Percentiles rank a stretch among this genome's conserved stretches.
Evolutionary conservation across 352 stramenopile genomes (phyloP).

Genomic region (Globisporangium nunn): DNA sequence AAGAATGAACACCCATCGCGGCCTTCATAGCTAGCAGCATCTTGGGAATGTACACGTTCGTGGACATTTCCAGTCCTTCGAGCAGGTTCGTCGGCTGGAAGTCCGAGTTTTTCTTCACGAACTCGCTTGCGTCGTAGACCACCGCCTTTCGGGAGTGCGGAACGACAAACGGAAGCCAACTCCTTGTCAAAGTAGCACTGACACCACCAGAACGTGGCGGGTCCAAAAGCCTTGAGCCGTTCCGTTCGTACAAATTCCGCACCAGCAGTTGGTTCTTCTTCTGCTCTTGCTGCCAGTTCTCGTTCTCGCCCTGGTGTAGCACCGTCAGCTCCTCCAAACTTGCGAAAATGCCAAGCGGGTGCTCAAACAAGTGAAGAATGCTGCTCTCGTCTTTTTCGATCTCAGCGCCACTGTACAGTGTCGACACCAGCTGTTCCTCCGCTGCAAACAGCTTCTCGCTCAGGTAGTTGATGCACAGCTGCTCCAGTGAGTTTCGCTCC

Average conservation of each 20-base stretch:
- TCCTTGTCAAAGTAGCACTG: constrained; percentile 5
- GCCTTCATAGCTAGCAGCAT: constrained; percentile 18
- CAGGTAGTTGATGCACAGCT: constrained; percentile 79
- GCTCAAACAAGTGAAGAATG: constrained; percentile 38
- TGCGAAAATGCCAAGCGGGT: constrained; percentile 48
- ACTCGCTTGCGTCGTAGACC: constrained; percentile 52
- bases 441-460: constrained; percentile 65
- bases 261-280: constrained; percentile 68
- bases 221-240: constrained; percentile 16
- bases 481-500: constrained; percentile 58
- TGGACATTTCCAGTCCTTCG: constrained; percentile 22
- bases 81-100: constrained; percentile 34
- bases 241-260: constrained; percentile 55
- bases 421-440: constrained; percentile 19
- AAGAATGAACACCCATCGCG: background rate
- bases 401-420: background rate
- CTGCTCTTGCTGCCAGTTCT: constrained; percentile 32
- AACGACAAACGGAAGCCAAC: constrained; percentile 33
- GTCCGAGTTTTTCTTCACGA: constrained; percentile 69
- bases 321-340: constrained; percentile 65
- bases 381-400: constrained; percentile 11
- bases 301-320: constrained; percentile 49
- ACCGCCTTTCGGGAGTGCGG: constrained; percentile 40
- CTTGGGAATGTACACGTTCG: constrained; percentile 16
- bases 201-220: constrained; percentile 14